Percentiles rank a stretch among this genome's conserved stretches.
Evolutionary conservation across 345 rosid genomes (phyloP).

Genomic region (Eucalyptus pumila): DNA sequence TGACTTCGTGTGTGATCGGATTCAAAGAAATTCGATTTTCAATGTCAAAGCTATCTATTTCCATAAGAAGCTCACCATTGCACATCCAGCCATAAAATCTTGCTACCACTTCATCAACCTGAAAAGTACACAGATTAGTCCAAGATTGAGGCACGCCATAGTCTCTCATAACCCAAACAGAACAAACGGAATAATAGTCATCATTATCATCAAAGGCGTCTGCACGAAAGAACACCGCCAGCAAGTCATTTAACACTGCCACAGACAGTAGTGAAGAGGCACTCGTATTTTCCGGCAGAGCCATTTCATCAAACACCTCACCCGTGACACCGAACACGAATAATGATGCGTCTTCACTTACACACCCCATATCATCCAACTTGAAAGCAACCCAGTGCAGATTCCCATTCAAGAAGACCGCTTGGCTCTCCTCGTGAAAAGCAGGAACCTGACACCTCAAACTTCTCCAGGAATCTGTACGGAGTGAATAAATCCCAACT

Average conservation of each 20-base stretch:
- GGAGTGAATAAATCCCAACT: not conserved
- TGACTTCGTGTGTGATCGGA: not conserved
- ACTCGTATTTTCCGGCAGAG: not conserved
- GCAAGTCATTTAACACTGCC: not conserved
- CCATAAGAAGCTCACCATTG: not conserved
- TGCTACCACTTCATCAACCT: not conserved
- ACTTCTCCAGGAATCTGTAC: not conserved
- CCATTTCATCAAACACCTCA: not conserved
- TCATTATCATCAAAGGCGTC: no score
- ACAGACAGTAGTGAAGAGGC: not conserved
- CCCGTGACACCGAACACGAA: accelerated
- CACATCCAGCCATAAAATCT: not conserved
- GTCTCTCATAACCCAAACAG: not conserved
- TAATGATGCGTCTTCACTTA: not conserved
- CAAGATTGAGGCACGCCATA: not conserved
- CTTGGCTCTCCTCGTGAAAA: not conserved
- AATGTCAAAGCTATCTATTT: not conserved
- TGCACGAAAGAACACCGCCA: not conserved
- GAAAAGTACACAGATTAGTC: not conserved
- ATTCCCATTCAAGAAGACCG: not conserved
- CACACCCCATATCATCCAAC: not conserved
- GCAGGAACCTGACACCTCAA: not conserved
- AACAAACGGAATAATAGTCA: not conserved
- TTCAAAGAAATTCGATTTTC: not conserved
- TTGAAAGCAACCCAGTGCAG: not conserved